Conservation (phyloP, 2,329 filamentous ascomycete genomes). For the Cordyceps cateniannulata region DNA sequence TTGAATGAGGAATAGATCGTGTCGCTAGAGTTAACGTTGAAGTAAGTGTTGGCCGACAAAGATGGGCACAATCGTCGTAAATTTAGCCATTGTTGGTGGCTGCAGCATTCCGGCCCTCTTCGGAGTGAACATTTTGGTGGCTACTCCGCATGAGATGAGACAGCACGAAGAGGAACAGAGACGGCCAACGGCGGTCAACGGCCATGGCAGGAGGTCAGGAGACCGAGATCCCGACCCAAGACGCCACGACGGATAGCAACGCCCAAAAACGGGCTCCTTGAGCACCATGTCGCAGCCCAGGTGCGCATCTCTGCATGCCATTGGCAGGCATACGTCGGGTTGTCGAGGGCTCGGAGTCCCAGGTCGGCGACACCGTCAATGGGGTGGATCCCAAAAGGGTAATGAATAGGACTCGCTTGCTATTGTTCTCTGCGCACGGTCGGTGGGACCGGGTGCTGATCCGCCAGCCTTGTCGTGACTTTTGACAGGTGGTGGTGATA, state of each 20-base stretch:
- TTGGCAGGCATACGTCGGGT: not conserved
- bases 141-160: not conserved
- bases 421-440: slow-evolving; percentile 13
- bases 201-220: not conserved
- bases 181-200: not conserved
- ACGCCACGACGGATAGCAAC: not conserved
- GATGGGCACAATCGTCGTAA: not conserved
- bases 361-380: slow-evolving; percentile 4
- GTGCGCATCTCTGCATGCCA: not conserved
- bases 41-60: not conserved
- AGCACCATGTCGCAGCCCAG: slow-evolving; percentile 2
- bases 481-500: not conserved
- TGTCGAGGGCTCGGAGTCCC: not conserved
- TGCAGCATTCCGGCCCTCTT: not conserved
- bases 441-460: slow-evolving; percentile 6
- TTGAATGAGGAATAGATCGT: not conserved
- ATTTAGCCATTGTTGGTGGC: not conserved
- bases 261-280: not conserved
- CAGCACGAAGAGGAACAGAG: not conserved
- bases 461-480: not conserved
- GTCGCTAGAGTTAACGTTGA: too few relatives aligned
- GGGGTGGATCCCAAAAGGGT: slow-evolving; percentile 10
- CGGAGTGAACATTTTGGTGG: not conserved
- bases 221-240: not conserved
- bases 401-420: slow-evolving; percentile 13